Conservation (phyloP, 345 rosid species). For the Gossypium turneri region DNA sequence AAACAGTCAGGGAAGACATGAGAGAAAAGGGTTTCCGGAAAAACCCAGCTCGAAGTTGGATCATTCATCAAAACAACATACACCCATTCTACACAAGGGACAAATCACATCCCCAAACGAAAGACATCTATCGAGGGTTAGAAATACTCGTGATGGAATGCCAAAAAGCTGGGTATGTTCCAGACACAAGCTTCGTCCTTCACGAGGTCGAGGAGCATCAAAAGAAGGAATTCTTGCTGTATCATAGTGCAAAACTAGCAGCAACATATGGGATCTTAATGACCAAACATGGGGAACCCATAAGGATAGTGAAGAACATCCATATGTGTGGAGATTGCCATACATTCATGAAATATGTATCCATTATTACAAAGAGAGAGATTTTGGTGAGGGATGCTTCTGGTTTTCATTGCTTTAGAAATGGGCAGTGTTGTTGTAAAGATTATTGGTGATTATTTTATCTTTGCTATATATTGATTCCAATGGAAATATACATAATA, state of each 20-base stretch:
- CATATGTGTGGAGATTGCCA: slow-evolving; percentile 83
- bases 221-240: slow-evolving; percentile 71
- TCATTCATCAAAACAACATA: slow-evolving; percentile 51
- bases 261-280: slow-evolving; percentile 66
- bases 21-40: slow-evolving; percentile 50
- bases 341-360: slow-evolving; percentile 53
- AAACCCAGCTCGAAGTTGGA: slow-evolving; percentile 79
- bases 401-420: slow-evolving; percentile 68
- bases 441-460: slow-evolving; percentile 47
- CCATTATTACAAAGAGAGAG: slow-evolving; percentile 52
- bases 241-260: slow-evolving; percentile 87
- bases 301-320: slow-evolving; percentile 67
- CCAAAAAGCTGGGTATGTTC: slow-evolving; percentile 64
- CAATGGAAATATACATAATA: too few relatives aligned
- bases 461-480: too few relatives aligned
- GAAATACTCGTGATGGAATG: slow-evolving; percentile 72
- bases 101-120: slow-evolving; percentile 53
- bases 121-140: slow-evolving; percentile 64
- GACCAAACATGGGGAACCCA: slow-evolving; percentile 41
- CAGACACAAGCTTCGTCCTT: slow-evolving; percentile 80
- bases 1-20: slow-evolving; percentile 63
- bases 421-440: slow-evolving; percentile 73
- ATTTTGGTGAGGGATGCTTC: slow-evolving; percentile 69
- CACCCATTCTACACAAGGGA: slow-evolving; percentile 69
- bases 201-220: slow-evolving; percentile 86